Conservation (phyloP, 108 stramenopile species). For the Conticribra guillardii region DNA sequence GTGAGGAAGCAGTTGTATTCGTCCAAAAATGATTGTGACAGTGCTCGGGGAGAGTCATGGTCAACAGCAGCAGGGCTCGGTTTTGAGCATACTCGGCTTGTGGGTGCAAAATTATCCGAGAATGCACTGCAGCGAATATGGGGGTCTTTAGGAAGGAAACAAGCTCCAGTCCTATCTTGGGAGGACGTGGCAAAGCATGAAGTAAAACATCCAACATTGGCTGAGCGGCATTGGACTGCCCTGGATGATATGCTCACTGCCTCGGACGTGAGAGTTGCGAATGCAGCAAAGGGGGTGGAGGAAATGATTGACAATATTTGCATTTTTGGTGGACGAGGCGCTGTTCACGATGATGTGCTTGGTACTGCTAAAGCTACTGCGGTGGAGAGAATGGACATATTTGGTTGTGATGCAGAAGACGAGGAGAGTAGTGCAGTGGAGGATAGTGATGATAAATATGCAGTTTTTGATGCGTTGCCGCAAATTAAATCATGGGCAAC, state of each 20-base stretch:
- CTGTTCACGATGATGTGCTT: too few relatives aligned
- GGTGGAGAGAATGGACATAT: too few relatives aligned
- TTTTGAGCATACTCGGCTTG: slow-evolving; percentile 1
- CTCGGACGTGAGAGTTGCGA: too few relatives aligned
- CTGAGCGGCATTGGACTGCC: neutral
- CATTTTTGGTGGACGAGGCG: neutral
- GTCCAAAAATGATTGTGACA: slow-evolving; percentile 8
- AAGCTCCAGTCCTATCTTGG: slow-evolving; percentile 4
- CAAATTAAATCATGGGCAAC: too few relatives aligned
- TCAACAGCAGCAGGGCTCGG: slow-evolving; percentile 5
- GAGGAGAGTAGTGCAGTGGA: too few relatives aligned
- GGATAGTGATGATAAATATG: too few relatives aligned
- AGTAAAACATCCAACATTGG: neutral
- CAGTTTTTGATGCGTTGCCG: too few relatives aligned
- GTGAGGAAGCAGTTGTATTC: slow-evolving; percentile 3
- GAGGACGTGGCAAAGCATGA: slow-evolving; percentile 14
- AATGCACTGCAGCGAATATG: neutral
- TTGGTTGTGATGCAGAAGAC: too few relatives aligned
- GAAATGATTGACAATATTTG: neutral
- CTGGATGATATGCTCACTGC: slow-evolving; percentile 6
- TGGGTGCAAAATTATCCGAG: slow-evolving; percentile 3
- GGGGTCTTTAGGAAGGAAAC: neutral
- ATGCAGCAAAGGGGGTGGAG: neutral
- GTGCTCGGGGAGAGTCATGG: neutral
- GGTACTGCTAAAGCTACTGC: too few relatives aligned